phyloP scores from a whole-genome alignment of 1,284 basidiomycete species.

The Apiotrichum mycotoxinovorans region DNA sequence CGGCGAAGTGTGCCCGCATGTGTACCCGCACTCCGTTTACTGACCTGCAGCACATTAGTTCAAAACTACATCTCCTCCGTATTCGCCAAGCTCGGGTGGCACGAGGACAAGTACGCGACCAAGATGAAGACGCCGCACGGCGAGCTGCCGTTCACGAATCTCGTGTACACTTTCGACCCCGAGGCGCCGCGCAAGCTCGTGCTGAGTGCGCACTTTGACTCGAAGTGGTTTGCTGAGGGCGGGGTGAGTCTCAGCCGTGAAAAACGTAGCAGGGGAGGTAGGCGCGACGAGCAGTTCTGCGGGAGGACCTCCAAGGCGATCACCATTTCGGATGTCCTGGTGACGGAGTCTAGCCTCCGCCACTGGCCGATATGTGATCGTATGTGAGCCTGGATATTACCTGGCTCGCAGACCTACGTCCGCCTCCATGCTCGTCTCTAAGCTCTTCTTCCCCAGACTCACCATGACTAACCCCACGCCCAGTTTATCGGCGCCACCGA shows the following conservation, averaged over 20 bases:
- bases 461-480: too few relatives aligned
- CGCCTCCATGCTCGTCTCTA: too few relatives aligned
- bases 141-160: slow-evolving; percentile 74
- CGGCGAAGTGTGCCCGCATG: background rate
- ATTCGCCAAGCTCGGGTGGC: slow-evolving; percentile 72
- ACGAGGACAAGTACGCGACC: slow-evolving; percentile 60
- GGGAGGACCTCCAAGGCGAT: too few relatives aligned
- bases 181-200: slow-evolving; percentile 74
- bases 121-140: slow-evolving; percentile 72
- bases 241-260: slow-evolving; percentile 13
- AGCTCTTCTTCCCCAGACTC: too few relatives aligned
- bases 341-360: too few relatives aligned
- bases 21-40: background rate
- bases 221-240: slow-evolving; percentile 71
- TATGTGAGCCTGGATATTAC: too few relatives aligned
- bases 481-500: slow-evolving; percentile 97
- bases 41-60: slow-evolving; percentile 64
- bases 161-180: slow-evolving; percentile 91
- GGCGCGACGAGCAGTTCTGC: too few relatives aligned
- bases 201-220: slow-evolving; percentile 93
- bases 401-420: too few relatives aligned
- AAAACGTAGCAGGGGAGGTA: too few relatives aligned
- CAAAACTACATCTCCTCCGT: slow-evolving; percentile 69
- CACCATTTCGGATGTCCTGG: too few relatives aligned
- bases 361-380: too few relatives aligned